phyloP scores from a whole-genome alignment of 192 early-diverging fungal genomes.

The Coemansia nantahalensis region DNA sequence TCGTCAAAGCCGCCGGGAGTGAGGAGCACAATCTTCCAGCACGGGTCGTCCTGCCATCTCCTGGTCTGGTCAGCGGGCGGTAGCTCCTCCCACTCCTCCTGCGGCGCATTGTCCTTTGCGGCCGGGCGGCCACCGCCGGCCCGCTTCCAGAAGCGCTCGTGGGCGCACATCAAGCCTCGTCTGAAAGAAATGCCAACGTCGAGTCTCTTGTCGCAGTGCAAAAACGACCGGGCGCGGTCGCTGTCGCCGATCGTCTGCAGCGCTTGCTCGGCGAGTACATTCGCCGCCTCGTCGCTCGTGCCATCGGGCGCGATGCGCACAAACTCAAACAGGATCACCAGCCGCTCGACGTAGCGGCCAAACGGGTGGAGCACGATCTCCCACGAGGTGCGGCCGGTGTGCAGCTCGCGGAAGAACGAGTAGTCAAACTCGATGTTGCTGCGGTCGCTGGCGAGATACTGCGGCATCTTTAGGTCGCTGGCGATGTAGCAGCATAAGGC shows the following conservation, averaged over 20 bases:
- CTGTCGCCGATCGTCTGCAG: background rate
- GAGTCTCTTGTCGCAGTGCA: background rate
- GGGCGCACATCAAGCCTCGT: too few relatives aligned
- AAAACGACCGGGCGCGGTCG: background rate
- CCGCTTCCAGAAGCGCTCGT: background rate
- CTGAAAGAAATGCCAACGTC: background rate
- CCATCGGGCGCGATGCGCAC: background rate
- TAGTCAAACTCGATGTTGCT: background rate
- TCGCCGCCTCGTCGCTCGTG: background rate
- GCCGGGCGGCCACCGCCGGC: too few relatives aligned
- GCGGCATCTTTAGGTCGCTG: background rate
- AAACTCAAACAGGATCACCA: conserved; percentile 2
- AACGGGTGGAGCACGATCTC: background rate
- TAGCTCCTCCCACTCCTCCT: too few relatives aligned
- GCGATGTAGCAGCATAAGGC: background rate
- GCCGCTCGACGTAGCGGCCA: background rate
- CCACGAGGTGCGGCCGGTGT: background rate
- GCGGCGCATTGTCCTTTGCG: too few relatives aligned
- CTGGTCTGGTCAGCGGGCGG: too few relatives aligned
- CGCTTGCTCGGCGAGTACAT: background rate
- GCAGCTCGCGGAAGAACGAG: background rate
- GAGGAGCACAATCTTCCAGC: too few relatives aligned
- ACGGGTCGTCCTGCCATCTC: too few relatives aligned
- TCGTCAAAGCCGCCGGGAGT: too few relatives aligned
- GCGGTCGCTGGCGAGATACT: background rate